phyloP scores from a whole-genome alignment of 352 stramenopile genomes.

The Phytophthora sp. region DNA sequence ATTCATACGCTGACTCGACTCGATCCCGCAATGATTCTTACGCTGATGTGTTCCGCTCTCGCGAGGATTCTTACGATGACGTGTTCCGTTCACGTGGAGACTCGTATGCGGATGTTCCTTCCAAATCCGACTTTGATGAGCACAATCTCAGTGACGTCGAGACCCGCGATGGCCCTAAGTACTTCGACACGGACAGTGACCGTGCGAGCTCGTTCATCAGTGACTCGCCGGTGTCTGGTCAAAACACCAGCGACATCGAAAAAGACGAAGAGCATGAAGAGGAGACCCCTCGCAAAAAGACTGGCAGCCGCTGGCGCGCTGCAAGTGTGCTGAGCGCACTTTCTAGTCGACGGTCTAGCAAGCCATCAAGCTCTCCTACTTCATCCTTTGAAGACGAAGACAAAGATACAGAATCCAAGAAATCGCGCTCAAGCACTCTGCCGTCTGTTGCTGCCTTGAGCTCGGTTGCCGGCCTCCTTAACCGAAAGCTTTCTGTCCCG shows the following conservation, averaged over 20 bases:
- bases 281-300: conserved; percentile 19
- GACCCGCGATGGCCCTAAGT: conserved; percentile 33
- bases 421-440: conserved; percentile 25
- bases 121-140: conserved; percentile 36
- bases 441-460: conserved; percentile 30
- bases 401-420: conserved; percentile 31
- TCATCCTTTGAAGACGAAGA: conserved; percentile 38
- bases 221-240: conserved; percentile 26
- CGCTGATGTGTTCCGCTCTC: conserved; percentile 29
- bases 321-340: conserved; percentile 49
- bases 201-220: conserved; percentile 45
- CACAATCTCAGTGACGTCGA: conserved; percentile 32
- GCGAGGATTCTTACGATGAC: conserved; percentile 31
- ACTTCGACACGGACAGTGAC: conserved; percentile 62
- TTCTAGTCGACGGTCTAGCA: conserved; percentile 49
- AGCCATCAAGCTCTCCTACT: conserved; percentile 31
- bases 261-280: conserved; percentile 21
- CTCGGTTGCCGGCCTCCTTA: conserved; percentile 38
- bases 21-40: conserved; percentile 34
- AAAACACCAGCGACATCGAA: conserved; percentile 21
- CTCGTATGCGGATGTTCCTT: conserved; percentile 36
- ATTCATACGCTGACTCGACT: conserved; percentile 29
- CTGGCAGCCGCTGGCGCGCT: conserved; percentile 44
- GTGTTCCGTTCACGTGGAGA: conserved; percentile 27
- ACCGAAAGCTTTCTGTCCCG: conserved; percentile 31